Evolutionary conservation across 2,329 filamentous ascomycete genomes (phyloP).

Genomic region (Venturia nashicola): DNA sequence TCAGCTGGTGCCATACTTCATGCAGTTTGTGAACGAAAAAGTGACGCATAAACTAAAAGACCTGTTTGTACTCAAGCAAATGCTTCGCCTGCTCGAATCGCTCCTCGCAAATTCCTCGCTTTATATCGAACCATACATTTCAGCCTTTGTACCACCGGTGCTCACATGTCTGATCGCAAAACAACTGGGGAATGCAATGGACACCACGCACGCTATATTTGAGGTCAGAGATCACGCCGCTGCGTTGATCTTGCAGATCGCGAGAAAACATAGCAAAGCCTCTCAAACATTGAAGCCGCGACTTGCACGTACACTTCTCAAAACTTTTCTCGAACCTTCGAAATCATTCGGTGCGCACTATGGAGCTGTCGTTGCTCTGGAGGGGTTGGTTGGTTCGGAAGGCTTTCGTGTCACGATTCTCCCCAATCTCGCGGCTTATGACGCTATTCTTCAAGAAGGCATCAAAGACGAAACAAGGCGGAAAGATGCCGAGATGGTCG

Average conservation of each 20-base stretch:
- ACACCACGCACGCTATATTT: conserved; percentile 51
- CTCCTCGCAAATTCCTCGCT: conserved; percentile 73
- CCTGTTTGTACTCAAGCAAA: conserved; percentile 75
- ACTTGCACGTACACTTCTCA: conserved; percentile 84
- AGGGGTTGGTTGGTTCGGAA: conserved; percentile 60
- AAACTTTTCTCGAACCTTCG: conserved; percentile 77
- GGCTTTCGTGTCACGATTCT: conserved; percentile 52
- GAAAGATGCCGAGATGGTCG: conserved; percentile 48
- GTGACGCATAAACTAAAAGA: conserved; percentile 90
- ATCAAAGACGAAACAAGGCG: conserved; percentile 41
- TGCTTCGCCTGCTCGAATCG: conserved; percentile 81
- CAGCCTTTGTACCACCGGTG: conserved; percentile 68
- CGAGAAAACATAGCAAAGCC: conserved; percentile 65
- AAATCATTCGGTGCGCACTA: conserved; percentile 78
- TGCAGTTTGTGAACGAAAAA: conserved; percentile 90
- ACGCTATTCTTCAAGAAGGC: conserved; percentile 46
- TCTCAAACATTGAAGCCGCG: conserved; percentile 77
- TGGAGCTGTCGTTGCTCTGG: conserved; percentile 71
- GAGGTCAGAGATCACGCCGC: conserved; percentile 74
- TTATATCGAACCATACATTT: conserved; percentile 58
- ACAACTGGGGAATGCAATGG: conserved; percentile 51
- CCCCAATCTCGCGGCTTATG: conserved; percentile 54
- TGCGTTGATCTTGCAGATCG: conserved; percentile 66
- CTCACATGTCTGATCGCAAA: conserved; percentile 84
- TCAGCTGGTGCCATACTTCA: conserved; percentile 91